Evolutionary conservation across 768 basidiomycete genomes (phyloP), one percentile per base, ranked within the genome.

Genomic region (Rhodotorula taiwanensis): DNA sequence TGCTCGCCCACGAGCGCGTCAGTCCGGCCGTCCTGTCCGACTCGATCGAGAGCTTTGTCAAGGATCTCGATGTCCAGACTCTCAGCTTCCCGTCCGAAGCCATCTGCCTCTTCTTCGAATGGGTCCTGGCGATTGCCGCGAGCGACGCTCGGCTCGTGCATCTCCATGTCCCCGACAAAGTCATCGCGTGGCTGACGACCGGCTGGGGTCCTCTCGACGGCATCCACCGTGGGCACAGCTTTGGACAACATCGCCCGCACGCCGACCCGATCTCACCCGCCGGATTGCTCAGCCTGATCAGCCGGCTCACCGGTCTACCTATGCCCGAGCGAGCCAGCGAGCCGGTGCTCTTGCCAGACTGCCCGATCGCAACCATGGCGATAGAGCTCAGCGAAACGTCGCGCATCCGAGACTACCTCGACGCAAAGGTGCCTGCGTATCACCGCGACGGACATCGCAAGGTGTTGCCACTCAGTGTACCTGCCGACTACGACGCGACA

Each of bases 11-110:
- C 15, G 55, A 31, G 15, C 55, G 18, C 86, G 84, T 69, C 87
- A 89, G 68, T 75, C 82, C 8, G 83, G 85, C 0, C 79, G 82
- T 64, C 74, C 79, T 25, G 77, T 92, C 23, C 77, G 86, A 54
- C 60, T 74, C 27, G 74, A 70, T 97, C 52, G 90, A 91, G 73
- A 79, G 80, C 0, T 78, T 97, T 51, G 81, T 84, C 2, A 86
- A 85, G 65, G 89, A 94, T 66, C 79, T 99, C 61, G 86, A 89
- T 67, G 81, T 95, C 21, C 94, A 98, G 76, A 93, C 92, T 0
- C 92, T 93, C 30, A 20, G 16, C 4, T 85, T 83, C 71, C 90
- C 92, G 0, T 87, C 82, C 71, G 95, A 99, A 72, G 84, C 93
- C 1, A 89, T 94, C 43, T 95, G 93, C 78, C 78, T 79, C 60